Evolutionary conservation across 176 grass and related monocot species (phyloP).

Genomic region (Olyra latifolia): DNA sequence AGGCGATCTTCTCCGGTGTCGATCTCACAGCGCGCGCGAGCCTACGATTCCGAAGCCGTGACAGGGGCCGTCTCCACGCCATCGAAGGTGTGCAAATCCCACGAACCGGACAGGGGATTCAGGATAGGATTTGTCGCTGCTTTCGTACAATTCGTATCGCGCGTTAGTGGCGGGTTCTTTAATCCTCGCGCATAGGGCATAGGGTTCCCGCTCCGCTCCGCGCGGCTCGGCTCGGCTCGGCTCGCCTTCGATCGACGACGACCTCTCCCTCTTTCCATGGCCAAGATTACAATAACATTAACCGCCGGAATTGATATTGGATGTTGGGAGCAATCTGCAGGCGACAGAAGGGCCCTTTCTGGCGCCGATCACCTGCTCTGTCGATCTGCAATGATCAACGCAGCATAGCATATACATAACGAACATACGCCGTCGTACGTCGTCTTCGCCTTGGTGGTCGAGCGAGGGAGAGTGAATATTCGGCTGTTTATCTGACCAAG

Average conservation of each 20-base stretch:
- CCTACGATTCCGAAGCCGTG: neutral
- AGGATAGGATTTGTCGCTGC: slow-evolving; percentile 45
- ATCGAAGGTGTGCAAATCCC: slow-evolving; percentile 10
- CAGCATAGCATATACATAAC: neutral
- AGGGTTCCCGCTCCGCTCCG: slow-evolving; percentile 28
- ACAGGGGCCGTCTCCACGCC: neutral
- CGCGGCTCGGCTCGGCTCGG: neutral
- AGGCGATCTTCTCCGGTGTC: neutral
- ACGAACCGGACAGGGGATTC: slow-evolving; percentile 25
- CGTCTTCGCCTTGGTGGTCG: slow-evolving; percentile 9
- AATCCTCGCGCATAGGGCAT: slow-evolving; percentile 20
- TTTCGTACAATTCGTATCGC: slow-evolving; percentile 43
- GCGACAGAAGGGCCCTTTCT: slow-evolving; percentile 35
- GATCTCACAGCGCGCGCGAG: neutral
- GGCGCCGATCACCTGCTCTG: slow-evolving; percentile 12
- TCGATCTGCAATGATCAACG: too few relatives aligned
- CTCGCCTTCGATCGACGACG: slow-evolving; percentile 1
- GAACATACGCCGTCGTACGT: neutral
- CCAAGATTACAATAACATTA: neutral
- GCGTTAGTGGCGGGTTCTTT: slow-evolving; percentile 38
- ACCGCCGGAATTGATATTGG: slow-evolving; percentile 25
- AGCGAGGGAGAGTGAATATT: slow-evolving; percentile 32
- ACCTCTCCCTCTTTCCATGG: neutral
- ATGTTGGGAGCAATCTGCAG: slow-evolving; percentile 23
- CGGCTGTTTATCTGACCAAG: slow-evolving; percentile 22